These are phyloP conservation scores for Pichia cabralensis DNA, from an alignment of 805 yeast species.

Conservation along the genomic window DNA sequence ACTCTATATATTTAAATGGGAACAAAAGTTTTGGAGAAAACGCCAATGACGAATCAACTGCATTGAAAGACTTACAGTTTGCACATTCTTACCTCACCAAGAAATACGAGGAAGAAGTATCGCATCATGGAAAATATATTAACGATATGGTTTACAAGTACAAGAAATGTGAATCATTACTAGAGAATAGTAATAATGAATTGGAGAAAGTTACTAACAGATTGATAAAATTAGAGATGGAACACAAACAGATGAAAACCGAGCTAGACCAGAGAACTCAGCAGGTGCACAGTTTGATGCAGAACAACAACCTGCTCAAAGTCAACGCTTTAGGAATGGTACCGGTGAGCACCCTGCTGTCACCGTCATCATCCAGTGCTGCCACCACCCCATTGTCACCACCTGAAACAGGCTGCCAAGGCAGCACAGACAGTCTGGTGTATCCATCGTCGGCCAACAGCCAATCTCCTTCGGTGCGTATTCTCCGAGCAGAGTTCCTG, in stretches of 20 bases:
- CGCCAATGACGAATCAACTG: too few species aligned
- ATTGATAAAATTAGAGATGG: conserved; percentile 27
- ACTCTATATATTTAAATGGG: too few species aligned
- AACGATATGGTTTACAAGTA: conserved; percentile 45
- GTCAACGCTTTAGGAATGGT: conserved; percentile 35
- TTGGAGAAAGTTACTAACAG: conserved; percentile 29
- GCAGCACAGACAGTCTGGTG: too few species aligned
- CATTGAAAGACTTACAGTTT: conserved; percentile 57
- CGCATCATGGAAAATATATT: conserved; percentile 41
- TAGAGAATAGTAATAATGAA: conserved; percentile 30
- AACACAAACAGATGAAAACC: conserved; percentile 24
- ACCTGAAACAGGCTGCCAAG: too few species aligned
- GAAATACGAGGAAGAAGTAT: conserved; percentile 58
- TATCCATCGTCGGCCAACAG: background rate
- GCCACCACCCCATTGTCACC: background rate
- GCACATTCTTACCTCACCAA: conserved; percentile 61
- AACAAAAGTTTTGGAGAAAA: too few species aligned
- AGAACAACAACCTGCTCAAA: conserved; percentile 34
- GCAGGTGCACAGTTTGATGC: conserved; percentile 34
- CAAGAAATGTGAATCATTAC: conserved; percentile 39
- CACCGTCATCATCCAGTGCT: conserved; percentile 1
- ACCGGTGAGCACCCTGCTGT: conserved; percentile 5
- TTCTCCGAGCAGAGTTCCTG: conserved; percentile 59
- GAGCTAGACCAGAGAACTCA: conserved; percentile 26
- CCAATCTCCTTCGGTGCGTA: conserved; percentile 30